Percentiles rank a stretch among this genome's conserved stretches.
Conservation (phyloP, 768 basidiomycete species). For the Macrolepiota fuliginosa region DNA sequence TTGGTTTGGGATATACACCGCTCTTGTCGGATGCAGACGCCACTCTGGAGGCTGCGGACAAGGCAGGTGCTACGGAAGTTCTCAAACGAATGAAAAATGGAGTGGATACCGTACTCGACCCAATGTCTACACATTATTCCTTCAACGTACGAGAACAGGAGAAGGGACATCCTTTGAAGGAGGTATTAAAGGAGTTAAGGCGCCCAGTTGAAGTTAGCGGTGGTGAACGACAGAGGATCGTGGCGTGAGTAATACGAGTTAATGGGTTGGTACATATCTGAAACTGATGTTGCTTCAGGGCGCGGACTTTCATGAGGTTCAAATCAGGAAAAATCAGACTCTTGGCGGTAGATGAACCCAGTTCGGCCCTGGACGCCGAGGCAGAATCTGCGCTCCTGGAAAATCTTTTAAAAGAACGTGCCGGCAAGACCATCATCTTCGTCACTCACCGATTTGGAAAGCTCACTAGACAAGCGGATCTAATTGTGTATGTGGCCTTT, state of each 20-base stretch:
- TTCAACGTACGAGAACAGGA: slow-evolving; percentile 31
- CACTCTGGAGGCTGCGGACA: slow-evolving; percentile 30
- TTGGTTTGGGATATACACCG: slow-evolving; percentile 29
- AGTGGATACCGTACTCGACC: slow-evolving; percentile 36
- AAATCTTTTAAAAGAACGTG: slow-evolving; percentile 31
- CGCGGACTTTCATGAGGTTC: slow-evolving; percentile 45
- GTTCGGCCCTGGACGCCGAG: slow-evolving; percentile 52
- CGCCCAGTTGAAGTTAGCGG: slow-evolving; percentile 34
- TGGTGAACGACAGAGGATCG: slow-evolving; percentile 47
- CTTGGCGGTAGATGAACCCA: slow-evolving; percentile 58
- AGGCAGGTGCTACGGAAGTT: slow-evolving; percentile 40
- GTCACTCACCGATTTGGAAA: slow-evolving; percentile 56
- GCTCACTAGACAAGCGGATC: slow-evolving; percentile 46
- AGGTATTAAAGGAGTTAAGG: slow-evolving; percentile 22
- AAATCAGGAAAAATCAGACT: slow-evolving; percentile 40
- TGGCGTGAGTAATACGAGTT: slow-evolving; percentile 37
- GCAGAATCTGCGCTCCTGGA: slow-evolving; percentile 48
- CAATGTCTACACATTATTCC: slow-evolving; percentile 20
- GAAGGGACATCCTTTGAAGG: slow-evolving; percentile 22
- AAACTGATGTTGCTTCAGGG: slow-evolving; percentile 23
- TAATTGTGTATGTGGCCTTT: slow-evolving; percentile 43
- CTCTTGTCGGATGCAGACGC: slow-evolving; percentile 17
- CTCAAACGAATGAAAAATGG: slow-evolving; percentile 35
- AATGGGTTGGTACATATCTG: neutral
- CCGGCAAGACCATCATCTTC: slow-evolving; percentile 53